Conservation (phyloP, 2,329 filamentous ascomycete genomes). For the Ophiostoma sp. region DNA sequence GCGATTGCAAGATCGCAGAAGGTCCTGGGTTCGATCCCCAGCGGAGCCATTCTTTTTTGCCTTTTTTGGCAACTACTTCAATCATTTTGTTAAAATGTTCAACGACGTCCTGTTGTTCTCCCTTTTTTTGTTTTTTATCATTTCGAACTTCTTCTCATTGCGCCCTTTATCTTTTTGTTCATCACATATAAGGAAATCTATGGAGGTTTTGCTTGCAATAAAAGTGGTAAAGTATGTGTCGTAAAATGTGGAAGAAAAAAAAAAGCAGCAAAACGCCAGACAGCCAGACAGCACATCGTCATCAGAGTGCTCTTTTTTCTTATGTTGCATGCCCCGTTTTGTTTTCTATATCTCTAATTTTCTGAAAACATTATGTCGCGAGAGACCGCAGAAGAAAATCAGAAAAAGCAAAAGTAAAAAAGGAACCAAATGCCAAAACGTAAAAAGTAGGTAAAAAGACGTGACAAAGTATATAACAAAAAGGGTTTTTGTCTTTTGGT, state of each 20-base stretch:
- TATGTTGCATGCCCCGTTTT: neutral
- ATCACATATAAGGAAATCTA: neutral
- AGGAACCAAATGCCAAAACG: neutral
- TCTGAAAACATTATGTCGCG: neutral
- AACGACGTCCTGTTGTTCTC: neutral
- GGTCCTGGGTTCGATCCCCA: slow-evolving; percentile 35
- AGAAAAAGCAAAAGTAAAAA: neutral
- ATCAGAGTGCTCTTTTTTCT: neutral
- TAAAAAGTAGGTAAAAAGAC: neutral
- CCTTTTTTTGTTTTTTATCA: neutral
- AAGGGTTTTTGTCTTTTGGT: slow-evolving; percentile 13
- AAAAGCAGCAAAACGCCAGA: neutral
- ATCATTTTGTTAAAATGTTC: too few relatives aligned
- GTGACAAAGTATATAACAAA: neutral
- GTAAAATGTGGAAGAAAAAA: neutral
- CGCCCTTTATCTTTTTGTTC: too few relatives aligned
- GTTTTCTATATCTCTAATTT: slow-evolving; percentile 5
- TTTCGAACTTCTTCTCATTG: neutral
- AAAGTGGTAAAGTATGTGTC: neutral
- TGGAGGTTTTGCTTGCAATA: neutral
- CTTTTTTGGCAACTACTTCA: slow-evolving; percentile 10
- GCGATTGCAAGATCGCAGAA: slow-evolving; percentile 29
- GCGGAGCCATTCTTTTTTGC: slow-evolving; percentile 30
- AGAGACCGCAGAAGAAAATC: neutral
- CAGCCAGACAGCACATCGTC: neutral